Conservation (phyloP, 768 basidiomycete species). For the Mycena floridula region DNA sequence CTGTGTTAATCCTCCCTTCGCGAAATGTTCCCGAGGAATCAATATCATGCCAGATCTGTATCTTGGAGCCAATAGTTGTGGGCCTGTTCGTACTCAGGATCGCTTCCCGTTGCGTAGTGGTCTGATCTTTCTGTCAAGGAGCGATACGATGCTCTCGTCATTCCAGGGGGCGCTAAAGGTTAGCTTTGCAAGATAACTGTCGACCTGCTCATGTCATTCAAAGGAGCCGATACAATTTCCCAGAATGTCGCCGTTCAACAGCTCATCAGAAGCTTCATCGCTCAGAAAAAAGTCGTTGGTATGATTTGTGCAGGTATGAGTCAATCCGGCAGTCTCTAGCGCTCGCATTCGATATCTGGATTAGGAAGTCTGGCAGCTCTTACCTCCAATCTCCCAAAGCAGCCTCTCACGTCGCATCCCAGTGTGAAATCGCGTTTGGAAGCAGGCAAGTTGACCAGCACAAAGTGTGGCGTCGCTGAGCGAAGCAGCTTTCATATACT, state of each 20-base stretch:
- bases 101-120: neutral
- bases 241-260: conserved; percentile 51
- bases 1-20: conserved; percentile 36
- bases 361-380: conserved; percentile 68
- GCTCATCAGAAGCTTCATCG: conserved; percentile 52
- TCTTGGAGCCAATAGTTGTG: conserved; percentile 37
- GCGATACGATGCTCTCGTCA: conserved; percentile 59
- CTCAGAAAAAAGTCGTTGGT: conserved; percentile 53
- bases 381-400: conserved; percentile 50
- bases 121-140: conserved; percentile 33
- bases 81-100: conserved; percentile 33
- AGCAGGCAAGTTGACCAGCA: conserved; percentile 39
- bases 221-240: conserved; percentile 72
- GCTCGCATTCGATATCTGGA: neutral
- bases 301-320: conserved; percentile 80
- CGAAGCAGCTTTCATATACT: conserved; percentile 56
- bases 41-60: conserved; percentile 63
- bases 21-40: conserved; percentile 67
- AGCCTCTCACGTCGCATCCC: conserved; percentile 76
- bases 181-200: too few species aligned
- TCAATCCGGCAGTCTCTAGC: neutral
- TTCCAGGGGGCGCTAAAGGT: conserved; percentile 78
- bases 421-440: conserved; percentile 58
- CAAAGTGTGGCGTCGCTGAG: neutral
- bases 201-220: too few species aligned